These are phyloP conservation scores for Xylariaceae sp. DNA, from an alignment of 2,329 filamentous ascomycete species.

Conservation along the genomic window DNA sequence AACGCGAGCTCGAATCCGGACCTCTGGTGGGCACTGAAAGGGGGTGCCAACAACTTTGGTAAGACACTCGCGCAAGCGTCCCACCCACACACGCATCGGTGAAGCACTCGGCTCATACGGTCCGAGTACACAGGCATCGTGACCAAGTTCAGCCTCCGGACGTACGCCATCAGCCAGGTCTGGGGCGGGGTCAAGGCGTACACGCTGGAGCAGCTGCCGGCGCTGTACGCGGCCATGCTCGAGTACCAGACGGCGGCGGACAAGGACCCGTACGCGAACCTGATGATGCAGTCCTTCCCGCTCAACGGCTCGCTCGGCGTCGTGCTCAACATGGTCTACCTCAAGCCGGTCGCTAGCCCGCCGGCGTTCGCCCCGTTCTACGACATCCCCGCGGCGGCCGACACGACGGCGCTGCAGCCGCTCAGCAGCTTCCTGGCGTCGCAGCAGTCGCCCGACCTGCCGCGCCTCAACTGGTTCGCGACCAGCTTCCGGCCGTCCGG, in stretches of 20 bases:
- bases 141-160: constrained; percentile 8
- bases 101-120: too few species aligned
- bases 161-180: constrained; percentile 4
- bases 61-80: too few species aligned
- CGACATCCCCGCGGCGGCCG: constrained; percentile 1
- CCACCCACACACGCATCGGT: too few species aligned
- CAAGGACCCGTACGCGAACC: constrained; percentile 8
- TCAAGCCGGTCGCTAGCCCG: constrained; percentile 6
- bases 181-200: constrained; percentile 4
- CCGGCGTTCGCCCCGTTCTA: constrained; percentile 6
- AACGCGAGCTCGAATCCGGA: constrained; percentile 5
- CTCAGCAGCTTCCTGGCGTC: constrained; percentile 4
- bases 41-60: constrained; percentile 6
- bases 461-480: constrained; percentile 1
- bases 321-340: constrained; percentile 4
- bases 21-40: constrained; percentile 6
- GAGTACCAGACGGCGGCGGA: constrained; percentile 4
- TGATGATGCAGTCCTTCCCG: constrained; percentile 2
- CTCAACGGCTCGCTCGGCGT: constrained; percentile 1
- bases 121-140: too few species aligned
- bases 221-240: background rate
- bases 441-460: background rate
- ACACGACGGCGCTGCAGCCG: constrained; percentile 4
- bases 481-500: constrained; percentile 2
- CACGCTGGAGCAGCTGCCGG: constrained; percentile 4